Conservation (phyloP, 1,284 basidiomycete genomes). For the Pseudozyma tsukubaensis region DNA sequence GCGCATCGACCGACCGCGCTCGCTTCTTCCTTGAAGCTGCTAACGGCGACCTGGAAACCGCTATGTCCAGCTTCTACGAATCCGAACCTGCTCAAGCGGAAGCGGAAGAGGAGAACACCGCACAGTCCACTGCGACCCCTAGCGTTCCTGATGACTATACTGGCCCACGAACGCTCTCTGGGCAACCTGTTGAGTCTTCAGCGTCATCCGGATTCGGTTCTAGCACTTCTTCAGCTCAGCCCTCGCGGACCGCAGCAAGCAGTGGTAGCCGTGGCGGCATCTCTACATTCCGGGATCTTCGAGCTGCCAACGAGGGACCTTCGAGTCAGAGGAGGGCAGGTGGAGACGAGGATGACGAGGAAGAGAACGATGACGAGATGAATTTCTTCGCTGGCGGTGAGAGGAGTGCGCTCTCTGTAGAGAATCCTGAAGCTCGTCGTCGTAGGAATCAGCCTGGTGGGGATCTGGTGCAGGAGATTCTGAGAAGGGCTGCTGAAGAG, state of each 20-base stretch:
- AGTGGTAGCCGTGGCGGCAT: conserved; percentile 54
- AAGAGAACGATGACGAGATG: conserved; percentile 59
- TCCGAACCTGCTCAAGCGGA: conserved; percentile 31
- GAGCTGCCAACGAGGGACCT: conserved; percentile 22
- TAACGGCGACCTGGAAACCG: conserved; percentile 68
- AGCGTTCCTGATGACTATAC: conserved; percentile 30
- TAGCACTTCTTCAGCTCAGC: conserved; percentile 10
- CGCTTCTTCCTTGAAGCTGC: conserved; percentile 69
- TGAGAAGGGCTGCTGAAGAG: conserved; percentile 81
- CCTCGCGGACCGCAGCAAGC: conserved; percentile 15
- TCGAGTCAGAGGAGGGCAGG: conserved; percentile 30
- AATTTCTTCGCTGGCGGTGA: conserved; percentile 68
- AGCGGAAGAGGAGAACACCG: conserved; percentile 7
- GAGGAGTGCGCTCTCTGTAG: conserved; percentile 84
- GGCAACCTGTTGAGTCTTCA: conserved; percentile 60
- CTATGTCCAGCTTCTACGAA: conserved; percentile 69
- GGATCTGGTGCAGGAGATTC: conserved; percentile 81
- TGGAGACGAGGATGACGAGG: conserved; percentile 58
- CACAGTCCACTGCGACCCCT: conserved; percentile 13
- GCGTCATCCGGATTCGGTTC: conserved; percentile 37
- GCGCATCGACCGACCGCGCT: conserved; percentile 65
- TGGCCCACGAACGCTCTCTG: conserved; percentile 69
- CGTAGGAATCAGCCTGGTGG: conserved; percentile 73
- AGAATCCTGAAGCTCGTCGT: conserved; percentile 78
- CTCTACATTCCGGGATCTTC: conserved; percentile 69